Conservation (phyloP, 148 eudicot genomes). For the Cornus suecica region DNA sequence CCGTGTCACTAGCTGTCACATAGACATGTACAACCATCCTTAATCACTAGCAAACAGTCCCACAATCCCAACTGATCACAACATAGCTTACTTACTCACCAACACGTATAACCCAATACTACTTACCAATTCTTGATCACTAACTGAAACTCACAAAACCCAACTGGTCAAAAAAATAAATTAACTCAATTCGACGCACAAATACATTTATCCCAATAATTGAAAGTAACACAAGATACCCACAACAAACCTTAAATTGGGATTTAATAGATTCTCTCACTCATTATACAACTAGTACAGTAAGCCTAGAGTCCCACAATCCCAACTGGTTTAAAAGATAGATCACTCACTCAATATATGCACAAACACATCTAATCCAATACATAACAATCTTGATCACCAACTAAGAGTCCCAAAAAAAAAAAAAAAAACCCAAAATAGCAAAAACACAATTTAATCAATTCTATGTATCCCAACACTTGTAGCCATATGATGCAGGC, state of each 20-base stretch:
- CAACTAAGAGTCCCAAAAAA: no score
- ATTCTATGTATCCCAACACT: no score
- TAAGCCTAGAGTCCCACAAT: no score
- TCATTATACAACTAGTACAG: no score
- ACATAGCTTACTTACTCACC: background rate
- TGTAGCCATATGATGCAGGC: no score
- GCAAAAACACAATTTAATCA: no score
- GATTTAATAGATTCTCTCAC: no score
- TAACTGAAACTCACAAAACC: no score
- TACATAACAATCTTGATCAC: background rate
- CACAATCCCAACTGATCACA: background rate
- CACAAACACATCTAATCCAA: background rate
- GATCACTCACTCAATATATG: background rate
- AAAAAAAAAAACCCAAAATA: no score
- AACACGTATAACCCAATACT: background rate
- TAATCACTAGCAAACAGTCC: background rate
- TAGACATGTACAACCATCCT: background rate
- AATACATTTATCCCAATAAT: background rate
- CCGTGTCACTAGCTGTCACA: no score
- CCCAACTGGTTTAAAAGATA: background rate
- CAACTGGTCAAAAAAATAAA: background rate
- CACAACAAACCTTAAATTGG: no score
- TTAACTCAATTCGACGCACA: background rate
- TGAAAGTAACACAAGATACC: no score
- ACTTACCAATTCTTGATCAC: background rate